Evolutionary conservation across 129 eudicot genomes (phyloP).

Genomic region (Arctium minus): DNA sequence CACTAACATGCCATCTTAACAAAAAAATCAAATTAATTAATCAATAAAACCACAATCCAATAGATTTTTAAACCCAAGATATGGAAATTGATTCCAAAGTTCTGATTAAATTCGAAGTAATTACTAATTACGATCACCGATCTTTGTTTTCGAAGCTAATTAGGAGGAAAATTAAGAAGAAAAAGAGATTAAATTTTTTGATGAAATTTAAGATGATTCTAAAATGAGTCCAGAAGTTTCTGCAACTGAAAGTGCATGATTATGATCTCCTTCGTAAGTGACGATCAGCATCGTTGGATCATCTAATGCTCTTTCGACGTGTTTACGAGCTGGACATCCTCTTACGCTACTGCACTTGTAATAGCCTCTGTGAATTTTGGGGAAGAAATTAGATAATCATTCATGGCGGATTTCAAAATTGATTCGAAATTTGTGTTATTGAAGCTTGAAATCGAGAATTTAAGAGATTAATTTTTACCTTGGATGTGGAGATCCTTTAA

Average conservation of each 20-base stretch:
- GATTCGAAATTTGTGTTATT: background rate
- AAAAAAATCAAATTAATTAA: conserved; percentile 14
- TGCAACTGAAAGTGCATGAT: conserved; percentile 56
- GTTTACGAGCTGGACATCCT: conserved; percentile 96
- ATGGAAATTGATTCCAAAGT: conserved; percentile 31
- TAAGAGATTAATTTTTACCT: conserved; percentile 45
- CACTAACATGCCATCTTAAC: conserved; percentile 15
- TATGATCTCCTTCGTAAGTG: conserved; percentile 92
- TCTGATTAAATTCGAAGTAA: background rate
- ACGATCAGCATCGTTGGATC: conserved; percentile 84
- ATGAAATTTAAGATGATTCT: conserved; percentile 62
- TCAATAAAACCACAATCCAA: conserved; percentile 18
- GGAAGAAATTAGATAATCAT: background rate
- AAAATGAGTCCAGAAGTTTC: conserved; percentile 60
- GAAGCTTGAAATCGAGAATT: background rate
- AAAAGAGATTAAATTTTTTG: background rate
- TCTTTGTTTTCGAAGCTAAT: conserved; percentile 7
- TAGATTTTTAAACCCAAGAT: conserved; percentile 8
- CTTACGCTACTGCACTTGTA: conserved; percentile 94
- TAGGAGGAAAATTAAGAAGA: background rate
- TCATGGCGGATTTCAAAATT: background rate
- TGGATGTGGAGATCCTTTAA: conserved; percentile 97
- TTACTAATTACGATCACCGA: conserved; percentile 15
- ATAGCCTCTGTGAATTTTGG: conserved; percentile 53
- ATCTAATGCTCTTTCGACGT: conserved; percentile 86